Base-by-base conservation (phyloP, 1,139 yeast species). In the Diutina neorugosa region DNA sequence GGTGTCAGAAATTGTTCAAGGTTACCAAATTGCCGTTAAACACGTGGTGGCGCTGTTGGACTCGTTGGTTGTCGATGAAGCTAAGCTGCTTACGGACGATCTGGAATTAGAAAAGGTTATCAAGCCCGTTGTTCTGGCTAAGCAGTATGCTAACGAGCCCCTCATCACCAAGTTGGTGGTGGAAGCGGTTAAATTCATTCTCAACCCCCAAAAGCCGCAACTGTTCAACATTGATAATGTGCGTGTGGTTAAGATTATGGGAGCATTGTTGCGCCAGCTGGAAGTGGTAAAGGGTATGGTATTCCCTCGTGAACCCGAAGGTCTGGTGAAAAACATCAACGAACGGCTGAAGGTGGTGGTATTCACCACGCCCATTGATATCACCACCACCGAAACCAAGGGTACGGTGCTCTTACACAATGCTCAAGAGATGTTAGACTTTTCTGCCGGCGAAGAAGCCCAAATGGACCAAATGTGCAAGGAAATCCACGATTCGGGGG, bases 161-260 rank as follows among this genome's bases (percentile, higher is more conserved):
- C 66, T 81, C 53, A 77, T 94, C 57, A 80, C 96, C 53, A 77
- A 77, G 49, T 75, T 94, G 52, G 95, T 93, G n/a, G 80, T 87
- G 42, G 94, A 89, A 57, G 96, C 98, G 0, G 88, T 93, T 5
- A 74, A 85, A 50, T 75, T 82, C 57, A 89, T 91, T 34, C 71
- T 93, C 62, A 71, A 73, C 60, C 96, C 96, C 52, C 78, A 78
- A 62, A 72, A 73, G 59, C 78, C 82, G n/a, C 65, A 65, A 51
- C 66, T 68, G 46, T 91, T 91, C 74, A 93, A 91, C 65, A 93
- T 93, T 55, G 98, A 93, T 66, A 86, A 90, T 55, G 80, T 93
- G 57, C 82, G 98, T 66, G 97, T 93, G 34, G 98, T 93, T 52
- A 93, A 93, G 70, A 86, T 93, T 61, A 88, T 93, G 96, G 98